phyloP scores from a whole-genome alignment of 1,139 yeast species.

The Blastobotrys capitulatus region DNA sequence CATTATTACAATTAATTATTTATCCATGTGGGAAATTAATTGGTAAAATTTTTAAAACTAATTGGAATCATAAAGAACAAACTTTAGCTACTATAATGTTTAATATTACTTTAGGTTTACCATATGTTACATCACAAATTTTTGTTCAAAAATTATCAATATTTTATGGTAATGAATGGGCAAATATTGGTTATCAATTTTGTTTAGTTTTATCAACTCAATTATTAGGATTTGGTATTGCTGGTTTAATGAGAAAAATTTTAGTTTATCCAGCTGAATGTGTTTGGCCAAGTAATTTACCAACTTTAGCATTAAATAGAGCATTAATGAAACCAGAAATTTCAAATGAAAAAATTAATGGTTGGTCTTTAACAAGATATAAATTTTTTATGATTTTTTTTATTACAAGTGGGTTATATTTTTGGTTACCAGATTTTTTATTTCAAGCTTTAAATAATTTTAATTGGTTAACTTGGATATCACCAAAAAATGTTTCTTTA shows the following conservation, averaged over 20 bases:
- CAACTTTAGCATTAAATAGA: conserved; percentile 50
- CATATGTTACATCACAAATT: conserved; percentile 34
- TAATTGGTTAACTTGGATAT: conserved; percentile 63
- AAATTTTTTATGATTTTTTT: conserved; percentile 41
- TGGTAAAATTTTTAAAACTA: conserved; percentile 37
- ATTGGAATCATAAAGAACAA: conserved; percentile 67
- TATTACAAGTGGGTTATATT: conserved; percentile 43
- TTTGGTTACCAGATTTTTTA: conserved; percentile 53
- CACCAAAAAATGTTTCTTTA: conserved; percentile 48
- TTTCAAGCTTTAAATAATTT: conserved; percentile 47
- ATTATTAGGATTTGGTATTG: conserved; percentile 55
- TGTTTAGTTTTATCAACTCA: conserved; percentile 48
- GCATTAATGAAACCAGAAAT: conserved; percentile 30
- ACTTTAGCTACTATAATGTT: conserved; percentile 50
- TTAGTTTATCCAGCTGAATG: conserved; percentile 51
- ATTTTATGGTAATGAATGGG: conserved; percentile 42
- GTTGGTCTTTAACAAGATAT: conserved; percentile 45
- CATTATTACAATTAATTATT: conserved; percentile 51
- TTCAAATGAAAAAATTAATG: conserved; percentile 26
- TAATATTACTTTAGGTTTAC: conserved; percentile 36
- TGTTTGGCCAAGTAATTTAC: conserved; percentile 52
- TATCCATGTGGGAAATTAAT: conserved; percentile 39
- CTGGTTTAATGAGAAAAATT: conserved; percentile 53
- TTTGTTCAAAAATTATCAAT: conserved; percentile 39
- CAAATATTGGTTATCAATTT: conserved; percentile 45